Base-by-base conservation (phyloP, 805 yeast species). In the Barnettozyma botsteinii region DNA sequence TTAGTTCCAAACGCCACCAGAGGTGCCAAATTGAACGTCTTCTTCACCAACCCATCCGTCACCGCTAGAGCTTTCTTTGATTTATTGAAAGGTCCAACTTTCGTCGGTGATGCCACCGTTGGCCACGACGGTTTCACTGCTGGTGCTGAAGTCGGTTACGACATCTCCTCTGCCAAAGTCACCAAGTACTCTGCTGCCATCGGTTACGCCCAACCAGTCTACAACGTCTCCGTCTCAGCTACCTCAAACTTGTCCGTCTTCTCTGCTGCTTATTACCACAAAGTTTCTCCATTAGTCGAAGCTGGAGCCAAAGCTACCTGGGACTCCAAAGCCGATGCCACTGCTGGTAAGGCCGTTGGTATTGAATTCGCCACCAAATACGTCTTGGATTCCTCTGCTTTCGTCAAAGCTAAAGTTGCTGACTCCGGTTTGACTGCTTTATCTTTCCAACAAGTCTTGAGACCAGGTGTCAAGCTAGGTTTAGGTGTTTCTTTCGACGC, bases 251-350 rank as follows among this genome's bases (percentile, higher is more conserved):
- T 89, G 63, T 78, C 88, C 47, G 81, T 88, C 57, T 85, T 84
- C 76, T 74, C 95, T 48, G 96, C 96, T 56, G 91, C 96, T 56
- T 88, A 89, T 81, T 93, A 80, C 87, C 97, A 93, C 82, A 84
- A 78, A 69, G 95, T 93, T 49, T 78, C 88, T 57, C 85, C 94
- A 52, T 68, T 72, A 56, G 86, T 91, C 56, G 96, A 93, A 78
- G 95, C 88, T 58, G 98, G 97, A 73, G 95, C 97, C 61, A 89
- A 85, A 77, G 96, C 96, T 59, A 81, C 93, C 53, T 86, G 91
- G 80, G 96, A 88, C 73, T 80, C 95, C 49, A 75, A 78, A 66
- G 64, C 77, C 34, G 62, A 62, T 47, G 66, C 83, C 37, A 77
- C 88, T 53, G 75, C 85, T 64, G 70, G 77, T 56, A 74, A 81